phyloP scores from a whole-genome alignment of 345 rosid species.

The Citrus hindsii region DNA sequence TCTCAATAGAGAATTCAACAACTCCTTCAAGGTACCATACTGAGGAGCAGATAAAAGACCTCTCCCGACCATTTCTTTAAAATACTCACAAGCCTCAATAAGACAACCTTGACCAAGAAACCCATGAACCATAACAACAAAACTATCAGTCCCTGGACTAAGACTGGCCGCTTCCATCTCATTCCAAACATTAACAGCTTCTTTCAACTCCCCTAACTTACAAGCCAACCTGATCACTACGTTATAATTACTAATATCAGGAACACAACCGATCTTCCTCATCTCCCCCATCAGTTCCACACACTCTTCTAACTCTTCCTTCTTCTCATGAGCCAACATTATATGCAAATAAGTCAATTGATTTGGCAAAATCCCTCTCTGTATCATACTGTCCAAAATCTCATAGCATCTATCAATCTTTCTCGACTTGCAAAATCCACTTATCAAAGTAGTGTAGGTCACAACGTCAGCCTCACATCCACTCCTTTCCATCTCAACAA shows the following conservation, averaged over 20 bases:
- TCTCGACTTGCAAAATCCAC: slow-evolving; percentile 80
- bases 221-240: slow-evolving; percentile 73
- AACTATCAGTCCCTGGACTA: slow-evolving; percentile 74
- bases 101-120: slow-evolving; percentile 56
- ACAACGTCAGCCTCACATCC: slow-evolving; percentile 72
- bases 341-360: slow-evolving; percentile 66
- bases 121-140: slow-evolving; percentile 68
- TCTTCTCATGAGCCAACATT: slow-evolving; percentile 76
- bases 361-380: slow-evolving; percentile 52
- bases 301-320: slow-evolving; percentile 68
- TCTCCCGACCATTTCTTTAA: slow-evolving; percentile 78
- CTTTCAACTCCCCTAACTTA: slow-evolving; percentile 67
- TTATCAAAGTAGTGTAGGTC: slow-evolving; percentile 64
- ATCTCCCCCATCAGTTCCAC: slow-evolving; percentile 55
- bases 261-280: slow-evolving; percentile 53
- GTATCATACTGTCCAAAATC: slow-evolving; percentile 60
- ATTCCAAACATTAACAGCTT: slow-evolving; percentile 59
- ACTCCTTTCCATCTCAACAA: slow-evolving; percentile 72
- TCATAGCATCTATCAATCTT: slow-evolving; percentile 57
- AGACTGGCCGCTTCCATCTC: slow-evolving; percentile 66
- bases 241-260: slow-evolving; percentile 54
- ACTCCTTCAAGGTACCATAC: slow-evolving; percentile 61
- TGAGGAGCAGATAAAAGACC: slow-evolving; percentile 70
- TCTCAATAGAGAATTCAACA: slow-evolving; percentile 61
- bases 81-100: slow-evolving; percentile 64